Base-by-base conservation (phyloP, 1,284 basidiomycete species). In the Microbotryum saponariae region DNA sequence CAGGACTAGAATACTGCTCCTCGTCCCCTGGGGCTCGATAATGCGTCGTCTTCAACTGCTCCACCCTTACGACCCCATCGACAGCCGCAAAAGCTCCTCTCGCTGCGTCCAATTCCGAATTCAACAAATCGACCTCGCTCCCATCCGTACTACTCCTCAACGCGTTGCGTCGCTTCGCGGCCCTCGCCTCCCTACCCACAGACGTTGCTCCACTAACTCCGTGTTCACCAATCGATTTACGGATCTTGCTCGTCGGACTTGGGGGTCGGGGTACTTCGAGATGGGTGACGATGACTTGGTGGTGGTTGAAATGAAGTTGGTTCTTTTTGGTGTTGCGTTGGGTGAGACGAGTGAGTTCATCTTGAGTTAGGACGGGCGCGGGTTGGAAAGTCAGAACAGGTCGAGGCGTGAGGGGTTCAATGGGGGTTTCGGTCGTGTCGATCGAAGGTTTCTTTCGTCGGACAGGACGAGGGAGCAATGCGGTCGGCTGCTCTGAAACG, bases 201-300 rank as follows among this genome's bases (percentile, higher is more conserved):
- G 63, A 63, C 10, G 50, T 62, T 1, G 51, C 33, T 1, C 56
- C 65, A 1, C 23, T 18, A 16, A 16, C 42, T 0, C 60, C 52
- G 20, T 63, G 55, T 2, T 56, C 33, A 18, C 47, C 59, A 6
- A 66, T 44, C 18, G 60, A 56, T 14, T 59, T 65, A 4, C 71
- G 68, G 29, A 72, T 67, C 59, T 71, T 72, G 60, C 64, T 66
- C 27, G 70, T 70, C 0, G 71, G 71, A 8, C 62, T 65, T 18
- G 71, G 69, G 8, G 71, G 71, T 14, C 71, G 65, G 25, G 66
- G 59, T 29, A 59, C 59, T 20, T 70, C 64, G 51, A 70, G 56
- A 49, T 56, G 54, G 54, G 70, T 57, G 3, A 61, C 61, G 21
- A 65, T 61, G 23, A 70, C 57, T 47, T 67, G 54, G 45, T 65